phyloP scores from a whole-genome alignment of 202 grass and related monocot species.

The Thinopyrum obtusiflorum region DNA sequence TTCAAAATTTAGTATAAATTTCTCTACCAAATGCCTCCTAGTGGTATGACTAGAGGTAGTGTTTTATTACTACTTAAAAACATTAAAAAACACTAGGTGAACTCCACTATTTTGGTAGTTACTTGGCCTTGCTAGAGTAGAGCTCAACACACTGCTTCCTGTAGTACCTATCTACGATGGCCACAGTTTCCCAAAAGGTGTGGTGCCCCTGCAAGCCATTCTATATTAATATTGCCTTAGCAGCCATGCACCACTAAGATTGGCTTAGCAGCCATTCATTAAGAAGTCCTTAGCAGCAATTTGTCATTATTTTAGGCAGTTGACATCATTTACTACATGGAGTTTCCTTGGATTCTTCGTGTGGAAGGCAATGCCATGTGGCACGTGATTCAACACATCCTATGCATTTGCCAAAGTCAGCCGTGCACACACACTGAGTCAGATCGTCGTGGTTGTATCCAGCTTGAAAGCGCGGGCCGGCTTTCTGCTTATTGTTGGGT shows the following conservation, averaged over 20 bases:
- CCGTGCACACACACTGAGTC: neutral
- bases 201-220: neutral
- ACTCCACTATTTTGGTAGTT: too few relatives aligned
- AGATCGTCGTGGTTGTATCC: neutral
- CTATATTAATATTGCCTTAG: neutral
- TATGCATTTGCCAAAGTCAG: neutral
- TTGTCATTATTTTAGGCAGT: neutral
- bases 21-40: too few relatives aligned
- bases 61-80: too few relatives aligned
- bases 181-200: neutral
- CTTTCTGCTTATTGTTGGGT: neutral
- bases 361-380: too few relatives aligned
- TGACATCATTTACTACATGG: too few relatives aligned
- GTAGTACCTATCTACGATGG: too few relatives aligned
- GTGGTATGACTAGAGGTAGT: too few relatives aligned
- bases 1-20: too few relatives aligned
- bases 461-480: neutral
- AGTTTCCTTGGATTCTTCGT: too few relatives aligned
- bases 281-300: neutral
- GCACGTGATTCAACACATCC: neutral
- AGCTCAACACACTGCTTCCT: too few relatives aligned
- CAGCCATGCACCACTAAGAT: neutral
- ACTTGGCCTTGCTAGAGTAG: too few relatives aligned
- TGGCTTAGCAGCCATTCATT: neutral
- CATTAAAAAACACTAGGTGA: too few relatives aligned